Evolutionary conservation across 495 filamentous ascomycete species (phyloP), one percentile per base, ranked within the genome.

Genomic region (Arthonia radiata): DNA sequence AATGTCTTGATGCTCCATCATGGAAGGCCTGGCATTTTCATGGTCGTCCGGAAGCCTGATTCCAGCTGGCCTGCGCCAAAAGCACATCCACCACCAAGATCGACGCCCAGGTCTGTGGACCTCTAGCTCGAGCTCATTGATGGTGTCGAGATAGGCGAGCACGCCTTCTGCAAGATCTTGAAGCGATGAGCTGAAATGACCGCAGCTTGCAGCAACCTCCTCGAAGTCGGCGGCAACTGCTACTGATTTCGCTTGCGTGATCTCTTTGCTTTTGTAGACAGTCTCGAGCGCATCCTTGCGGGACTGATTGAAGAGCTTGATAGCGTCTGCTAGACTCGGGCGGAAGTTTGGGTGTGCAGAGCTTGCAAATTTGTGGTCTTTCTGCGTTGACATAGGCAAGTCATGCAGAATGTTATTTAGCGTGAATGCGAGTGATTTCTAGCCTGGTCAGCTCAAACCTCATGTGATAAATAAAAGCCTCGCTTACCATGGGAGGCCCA

Each of bases 151-250:
- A 34, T 83, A 76, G 7, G 56, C 62, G 30, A 75, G 61, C 56
- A 90, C 71, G 41, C 92, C 79, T 40, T 90, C 74, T 0, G 80
- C 81, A 45, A 94, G 79, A 34, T 79, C 71, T 30, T 81, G 59
- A 15, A 97, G 53, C 12, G 75, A 81, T 39, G 80, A 90, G 40
- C 71, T 77, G 43, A 93, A 97, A 41, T 94, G 79, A 2, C 83
- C 82, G 39, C 86, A 97, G 24, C 78, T 83, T 4, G 86, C 86
- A 17, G 81, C 78, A 5, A 94, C 80, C 46, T 97, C 86, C 44
- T 97, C 86, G 26, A 90, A 73, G 41, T 92, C 86, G 4, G 86
- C 86, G 33, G 83, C 73, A n/a, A 77, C 54, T 22, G 70, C 69
- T 17, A 74, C 53, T 2, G 64, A 60, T 17, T 64, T 56, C 3